These are phyloP conservation scores for Scortechinia acanthostroma DNA, from an alignment of 2,329 filamentous ascomycete species.

Conservation along the genomic window DNA sequence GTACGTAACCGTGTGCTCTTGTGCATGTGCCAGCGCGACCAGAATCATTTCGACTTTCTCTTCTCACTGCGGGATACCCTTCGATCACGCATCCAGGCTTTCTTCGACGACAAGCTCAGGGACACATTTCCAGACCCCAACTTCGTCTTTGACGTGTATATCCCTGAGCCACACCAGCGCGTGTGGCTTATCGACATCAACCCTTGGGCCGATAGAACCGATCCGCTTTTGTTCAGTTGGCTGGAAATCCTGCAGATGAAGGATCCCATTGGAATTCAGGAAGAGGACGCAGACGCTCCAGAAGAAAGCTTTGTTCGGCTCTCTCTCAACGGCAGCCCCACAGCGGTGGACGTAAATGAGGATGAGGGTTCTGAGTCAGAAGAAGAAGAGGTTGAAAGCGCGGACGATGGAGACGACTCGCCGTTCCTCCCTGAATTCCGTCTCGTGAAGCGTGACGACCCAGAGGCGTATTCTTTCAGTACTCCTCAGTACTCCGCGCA, in stretches of 20 bases:
- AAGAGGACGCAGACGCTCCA: constrained; percentile 10
- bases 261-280: constrained; percentile 3
- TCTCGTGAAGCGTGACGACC: constrained; percentile 51
- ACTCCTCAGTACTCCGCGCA: constrained; percentile 60
- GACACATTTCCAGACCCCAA: constrained; percentile 56
- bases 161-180: constrained; percentile 36
- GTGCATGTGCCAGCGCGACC: constrained; percentile 61
- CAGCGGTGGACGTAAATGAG: background rate
- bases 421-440: constrained; percentile 49
- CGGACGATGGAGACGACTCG: constrained; percentile 19
- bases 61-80: constrained; percentile 40
- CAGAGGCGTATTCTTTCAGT: constrained; percentile 56
- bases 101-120: constrained; percentile 53
- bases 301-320: constrained; percentile 42
- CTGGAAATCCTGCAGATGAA: constrained; percentile 58
- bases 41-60: constrained; percentile 67
- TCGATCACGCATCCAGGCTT: constrained; percentile 45
- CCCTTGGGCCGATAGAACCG: constrained; percentile 64
- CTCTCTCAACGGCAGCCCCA: background rate
- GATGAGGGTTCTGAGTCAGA: background rate
- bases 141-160: constrained; percentile 67
- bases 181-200: constrained; percentile 66
- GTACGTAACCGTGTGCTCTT: constrained; percentile 54
- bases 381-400: constrained; percentile 7
- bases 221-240: constrained; percentile 67